A percentile compares a stretch with the other conserved stretches of the same genome.
Evolutionary conservation across 73 alveolate genomes (phyloP).

Genomic region (Vitrella brassicaformis): DNA sequence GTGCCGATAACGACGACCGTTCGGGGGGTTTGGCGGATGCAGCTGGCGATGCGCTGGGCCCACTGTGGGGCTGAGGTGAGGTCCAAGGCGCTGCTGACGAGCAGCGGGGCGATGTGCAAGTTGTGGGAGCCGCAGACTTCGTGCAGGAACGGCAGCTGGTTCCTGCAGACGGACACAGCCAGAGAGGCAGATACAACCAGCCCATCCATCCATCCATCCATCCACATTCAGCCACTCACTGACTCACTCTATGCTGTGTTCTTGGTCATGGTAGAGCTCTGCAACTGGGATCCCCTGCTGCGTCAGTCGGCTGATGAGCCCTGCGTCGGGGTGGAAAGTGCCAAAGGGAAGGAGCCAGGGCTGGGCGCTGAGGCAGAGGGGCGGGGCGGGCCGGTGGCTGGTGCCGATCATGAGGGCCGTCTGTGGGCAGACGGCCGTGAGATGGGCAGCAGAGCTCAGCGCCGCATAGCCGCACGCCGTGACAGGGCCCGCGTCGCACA

Average conservation of each 20-base stretch:
- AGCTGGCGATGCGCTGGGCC: neutral
- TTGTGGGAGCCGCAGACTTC: neutral
- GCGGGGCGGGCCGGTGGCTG: neutral
- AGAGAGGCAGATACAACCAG: no score
- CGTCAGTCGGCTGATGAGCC: neutral
- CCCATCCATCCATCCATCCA: no score
- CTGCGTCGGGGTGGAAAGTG: neutral
- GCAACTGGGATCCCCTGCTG: neutral
- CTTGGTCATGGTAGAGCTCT: neutral
- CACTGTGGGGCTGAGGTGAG: neutral
- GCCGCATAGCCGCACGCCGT: neutral
- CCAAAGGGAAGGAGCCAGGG: neutral
- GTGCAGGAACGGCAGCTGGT: neutral
- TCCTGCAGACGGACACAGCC: no score
- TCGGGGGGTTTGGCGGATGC: neutral
- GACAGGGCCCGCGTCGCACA: neutral
- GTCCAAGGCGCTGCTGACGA: neutral
- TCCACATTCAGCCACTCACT: no score
- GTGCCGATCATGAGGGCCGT: neutral
- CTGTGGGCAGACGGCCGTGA: neutral
- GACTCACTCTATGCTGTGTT: conserved; percentile 1
- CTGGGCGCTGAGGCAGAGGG: no score
- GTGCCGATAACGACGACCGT: neutral
- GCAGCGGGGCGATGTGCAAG: neutral
- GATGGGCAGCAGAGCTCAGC: no score